Evolutionary conservation across 306 rosid species (phyloP).

Genomic region (Boehmeria nivea): DNA sequence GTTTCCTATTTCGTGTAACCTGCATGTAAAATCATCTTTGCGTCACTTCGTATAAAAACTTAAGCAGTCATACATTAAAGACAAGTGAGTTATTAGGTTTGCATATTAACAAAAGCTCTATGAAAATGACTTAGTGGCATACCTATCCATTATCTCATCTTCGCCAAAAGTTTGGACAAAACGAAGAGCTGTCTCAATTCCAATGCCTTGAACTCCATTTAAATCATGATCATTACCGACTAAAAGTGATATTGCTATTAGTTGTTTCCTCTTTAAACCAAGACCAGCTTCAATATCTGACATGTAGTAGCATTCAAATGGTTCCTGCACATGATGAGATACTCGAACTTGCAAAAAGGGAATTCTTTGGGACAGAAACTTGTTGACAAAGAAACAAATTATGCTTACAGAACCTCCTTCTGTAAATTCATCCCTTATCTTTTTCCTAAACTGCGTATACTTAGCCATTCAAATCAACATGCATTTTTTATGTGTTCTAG

Average conservation of each 20-base stretch:
- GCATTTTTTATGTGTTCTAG: no score
- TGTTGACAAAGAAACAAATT: not conserved
- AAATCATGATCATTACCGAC: conserved; percentile 83
- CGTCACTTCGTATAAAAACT: no score
- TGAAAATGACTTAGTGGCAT: conserved; percentile 1
- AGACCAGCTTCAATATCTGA: conserved; percentile 86
- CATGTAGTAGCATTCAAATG: conserved; percentile 79
- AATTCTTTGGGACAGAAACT: not conserved
- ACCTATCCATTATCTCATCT: conserved; percentile 77
- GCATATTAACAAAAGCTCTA: not conserved
- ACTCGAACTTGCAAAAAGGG: conserved; percentile 21
- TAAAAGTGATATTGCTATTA: conserved; percentile 76
- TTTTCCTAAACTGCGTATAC: not conserved
- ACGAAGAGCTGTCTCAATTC: conserved; percentile 72
- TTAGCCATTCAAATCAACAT: no score
- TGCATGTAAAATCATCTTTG: conserved; percentile 30
- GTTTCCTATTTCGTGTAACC: conserved; percentile 69
- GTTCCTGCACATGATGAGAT: conserved; percentile 58
- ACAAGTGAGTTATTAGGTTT: not conserved
- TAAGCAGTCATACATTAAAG: not conserved
- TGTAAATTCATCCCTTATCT: not conserved
- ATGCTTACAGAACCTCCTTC: not conserved
- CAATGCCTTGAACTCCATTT: conserved; percentile 80
- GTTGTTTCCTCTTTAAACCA: conserved; percentile 84
- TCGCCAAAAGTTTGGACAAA: conserved; percentile 61